These are phyloP conservation scores for Trametes cingulata DNA, from an alignment of 768 basidiomycete genomes.

Conservation along the genomic window DNA sequence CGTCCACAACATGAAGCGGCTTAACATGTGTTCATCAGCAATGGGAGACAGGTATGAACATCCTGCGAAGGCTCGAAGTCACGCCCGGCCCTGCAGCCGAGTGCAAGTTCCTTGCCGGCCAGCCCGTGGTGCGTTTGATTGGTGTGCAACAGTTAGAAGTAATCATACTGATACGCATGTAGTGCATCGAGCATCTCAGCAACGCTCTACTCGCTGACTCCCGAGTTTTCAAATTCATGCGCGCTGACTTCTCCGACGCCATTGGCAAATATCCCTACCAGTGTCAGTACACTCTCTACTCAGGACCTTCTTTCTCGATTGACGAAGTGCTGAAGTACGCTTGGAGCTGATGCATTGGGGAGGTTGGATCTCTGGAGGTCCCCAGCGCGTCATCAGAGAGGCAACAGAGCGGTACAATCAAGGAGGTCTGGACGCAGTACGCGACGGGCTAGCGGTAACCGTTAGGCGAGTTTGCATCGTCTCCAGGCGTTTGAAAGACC, in stretches of 20 bases:
- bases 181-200: not conserved
- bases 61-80: slow-evolving; percentile 27
- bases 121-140: too few relatives aligned
- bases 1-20: too few relatives aligned
- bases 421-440: slow-evolving; percentile 30
- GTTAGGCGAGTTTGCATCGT: slow-evolving; percentile 33
- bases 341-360: not conserved
- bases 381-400: slow-evolving; percentile 26
- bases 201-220: not conserved
- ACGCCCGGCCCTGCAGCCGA: too few relatives aligned
- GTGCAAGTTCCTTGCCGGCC: too few relatives aligned
- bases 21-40: not conserved
- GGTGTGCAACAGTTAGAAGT: slow-evolving; percentile 22
- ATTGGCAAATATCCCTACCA: not conserved
- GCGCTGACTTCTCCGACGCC: not conserved
- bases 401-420: slow-evolving; percentile 23
- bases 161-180: not conserved
- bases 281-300: not conserved
- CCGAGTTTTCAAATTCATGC: not conserved
- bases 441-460: slow-evolving; percentile 39
- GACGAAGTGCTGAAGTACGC: not conserved
- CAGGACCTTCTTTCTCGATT: not conserved
- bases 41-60: slow-evolving; percentile 27
- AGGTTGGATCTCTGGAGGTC: slow-evolving; percentile 16
- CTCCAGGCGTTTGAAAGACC: too few relatives aligned